Base-by-base conservation (phyloP, 2,329 filamentous ascomycete species). In the Rutstroemia sp. region DNA sequence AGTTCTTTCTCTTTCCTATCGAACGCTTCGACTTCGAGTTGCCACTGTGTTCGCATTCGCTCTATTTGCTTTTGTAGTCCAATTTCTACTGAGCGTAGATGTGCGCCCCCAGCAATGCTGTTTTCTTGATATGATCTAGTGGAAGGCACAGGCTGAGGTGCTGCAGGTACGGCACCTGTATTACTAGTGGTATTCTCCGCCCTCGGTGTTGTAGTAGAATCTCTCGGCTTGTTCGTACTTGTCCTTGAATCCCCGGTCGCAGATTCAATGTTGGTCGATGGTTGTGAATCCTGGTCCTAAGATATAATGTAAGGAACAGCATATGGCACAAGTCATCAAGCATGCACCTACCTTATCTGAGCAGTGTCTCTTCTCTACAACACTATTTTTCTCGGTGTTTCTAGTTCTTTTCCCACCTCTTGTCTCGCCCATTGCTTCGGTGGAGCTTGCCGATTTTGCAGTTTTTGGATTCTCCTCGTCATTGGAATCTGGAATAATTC, bases 41-140 rank as follows among this genome's bases (percentile, higher is more conserved):
- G 53, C 53, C 53, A 56, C 2, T 51, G 47, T 10, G 30, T 37
- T 52, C 51, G 53, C 2, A 56, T 37, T 2, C 25, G 38, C 16
- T 7, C 12, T 27, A 56, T 56, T 45, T 51, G 30, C 6, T 1
- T 27, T 4, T 45, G 23, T 10, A 42, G 14, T 39, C 38, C 47
- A 3, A 38, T 19, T 10, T 39, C 39, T 27, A 46, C 9, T 9
- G 27, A 38, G 0, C 5, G 44, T 10, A 51, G 14, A 8, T 10
- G n/a, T 4, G 21, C 18, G n/a, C 4, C 5, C 19, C 38, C 44
- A 10, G 27, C 49, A 16, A 47, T 23, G 18, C 14, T 25, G 1
- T 18, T 7, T 18, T 1, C 7, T 30, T 55, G 37, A n/a, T 14
- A 16, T n/a, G n/a, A 2, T 7, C 5, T 3, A 14, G 37, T 8